These are phyloP conservation scores for Termitomyces sp. DNA, from an alignment of 768 basidiomycete genomes.

Conservation along the genomic window DNA sequence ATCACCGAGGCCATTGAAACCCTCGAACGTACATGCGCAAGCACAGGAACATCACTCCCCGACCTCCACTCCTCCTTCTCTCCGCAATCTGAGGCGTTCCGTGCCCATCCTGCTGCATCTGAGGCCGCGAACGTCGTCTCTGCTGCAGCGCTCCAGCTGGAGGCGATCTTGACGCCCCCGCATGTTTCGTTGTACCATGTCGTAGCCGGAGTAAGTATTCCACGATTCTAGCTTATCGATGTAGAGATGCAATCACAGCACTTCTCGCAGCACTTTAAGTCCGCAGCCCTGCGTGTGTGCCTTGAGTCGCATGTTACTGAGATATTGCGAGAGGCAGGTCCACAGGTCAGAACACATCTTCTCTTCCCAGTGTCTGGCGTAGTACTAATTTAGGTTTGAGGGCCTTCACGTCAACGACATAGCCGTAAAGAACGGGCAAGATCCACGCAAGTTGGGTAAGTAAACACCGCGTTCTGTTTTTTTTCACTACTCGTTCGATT, in stretches of 20 bases:
- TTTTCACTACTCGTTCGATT: too few species aligned
- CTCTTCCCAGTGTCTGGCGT: neutral
- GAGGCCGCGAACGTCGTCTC: constrained; percentile 5
- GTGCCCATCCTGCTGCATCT: neutral
- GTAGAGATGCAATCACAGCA: too few species aligned
- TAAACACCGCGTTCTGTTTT: too few species aligned
- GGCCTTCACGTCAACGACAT: constrained; percentile 27
- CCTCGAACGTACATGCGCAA: too few species aligned
- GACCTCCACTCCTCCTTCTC: too few species aligned
- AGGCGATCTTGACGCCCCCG: constrained; percentile 4
- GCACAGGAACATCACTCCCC: too few species aligned
- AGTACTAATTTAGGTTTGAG: too few species aligned
- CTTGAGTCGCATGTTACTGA: constrained; percentile 28
- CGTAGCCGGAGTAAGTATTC: constrained; percentile 4
- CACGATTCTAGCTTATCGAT: too few species aligned
- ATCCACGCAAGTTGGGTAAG: constrained; percentile 25
- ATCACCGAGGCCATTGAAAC: too few species aligned
- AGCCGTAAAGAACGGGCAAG: constrained; percentile 17
- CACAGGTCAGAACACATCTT: constrained; percentile 5
- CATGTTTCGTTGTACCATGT: constrained; percentile 2
- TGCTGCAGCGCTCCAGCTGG: constrained; percentile 11
- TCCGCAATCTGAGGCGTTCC: neutral
- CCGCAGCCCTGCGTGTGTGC: constrained; percentile 20
- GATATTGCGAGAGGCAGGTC: constrained; percentile 28
- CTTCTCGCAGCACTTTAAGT: constrained; percentile 5